phyloP scores from a whole-genome alignment of 306 rosid species.

The Mimosa bimucronata region DNA sequence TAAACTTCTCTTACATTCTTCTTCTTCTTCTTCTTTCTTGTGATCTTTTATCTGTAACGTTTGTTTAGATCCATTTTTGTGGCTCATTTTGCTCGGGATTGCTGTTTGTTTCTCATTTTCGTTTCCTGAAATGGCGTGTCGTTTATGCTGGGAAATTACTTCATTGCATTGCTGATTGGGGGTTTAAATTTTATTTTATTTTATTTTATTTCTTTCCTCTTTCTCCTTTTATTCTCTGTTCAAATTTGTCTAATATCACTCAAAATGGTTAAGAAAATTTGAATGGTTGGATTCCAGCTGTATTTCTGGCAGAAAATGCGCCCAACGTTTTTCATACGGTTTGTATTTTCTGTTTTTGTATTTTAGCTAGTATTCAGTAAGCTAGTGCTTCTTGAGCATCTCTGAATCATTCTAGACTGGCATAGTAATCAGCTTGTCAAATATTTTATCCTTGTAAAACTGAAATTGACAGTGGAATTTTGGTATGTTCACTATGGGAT shows the following conservation, averaged over 20 bases:
- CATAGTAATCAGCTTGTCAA: background rate
- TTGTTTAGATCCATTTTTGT: background rate
- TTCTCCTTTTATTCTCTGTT: background rate
- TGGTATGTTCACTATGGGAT: background rate
- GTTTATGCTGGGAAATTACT: background rate
- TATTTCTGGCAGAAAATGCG: background rate
- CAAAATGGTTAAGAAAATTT: background rate
- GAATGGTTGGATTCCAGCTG: background rate
- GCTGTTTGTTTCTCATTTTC: slow-evolving; percentile 14
- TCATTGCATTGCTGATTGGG: background rate
- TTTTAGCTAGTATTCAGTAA: background rate
- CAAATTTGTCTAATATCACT: background rate
- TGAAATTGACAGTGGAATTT: background rate
- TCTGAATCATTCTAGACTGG: background rate
- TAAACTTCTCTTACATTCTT: background rate
- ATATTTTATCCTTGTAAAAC: background rate
- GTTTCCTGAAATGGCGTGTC: no score
- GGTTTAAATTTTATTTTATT: no score
- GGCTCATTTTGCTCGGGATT: background rate
- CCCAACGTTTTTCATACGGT: background rate
- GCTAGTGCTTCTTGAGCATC: background rate
- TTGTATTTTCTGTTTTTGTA: background rate
- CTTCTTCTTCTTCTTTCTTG: background rate
- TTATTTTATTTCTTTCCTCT: background rate
- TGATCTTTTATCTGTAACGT: background rate